These are phyloP conservation scores for Zymoseptoria passerinii DNA, from an alignment of 2,329 filamentous ascomycete species.

Conservation along the genomic window DNA sequence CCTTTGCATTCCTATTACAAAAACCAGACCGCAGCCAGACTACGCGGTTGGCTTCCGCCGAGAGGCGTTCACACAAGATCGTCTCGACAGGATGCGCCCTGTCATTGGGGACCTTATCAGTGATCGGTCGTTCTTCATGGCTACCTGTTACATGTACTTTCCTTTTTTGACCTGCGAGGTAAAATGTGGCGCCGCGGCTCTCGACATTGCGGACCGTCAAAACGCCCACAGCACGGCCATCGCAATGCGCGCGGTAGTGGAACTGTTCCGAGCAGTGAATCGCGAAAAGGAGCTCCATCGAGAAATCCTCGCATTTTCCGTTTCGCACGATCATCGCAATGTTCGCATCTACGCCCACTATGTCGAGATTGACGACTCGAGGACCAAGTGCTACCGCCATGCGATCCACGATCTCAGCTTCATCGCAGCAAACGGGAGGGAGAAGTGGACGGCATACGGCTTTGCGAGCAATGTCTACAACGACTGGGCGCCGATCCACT, in stretches of 20 bases:
- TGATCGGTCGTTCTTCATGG: slow-evolving; percentile 24
- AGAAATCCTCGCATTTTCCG: slow-evolving; percentile 10
- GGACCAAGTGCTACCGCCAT: slow-evolving; percentile 16
- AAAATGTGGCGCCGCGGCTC: slow-evolving; percentile 14
- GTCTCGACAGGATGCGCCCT: slow-evolving; percentile 12
- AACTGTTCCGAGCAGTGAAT: slow-evolving; percentile 24
- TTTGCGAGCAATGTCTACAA: slow-evolving; percentile 18
- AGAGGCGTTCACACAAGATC: slow-evolving; percentile 11
- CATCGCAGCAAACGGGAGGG: slow-evolving; percentile 8
- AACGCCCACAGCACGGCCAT: slow-evolving; percentile 19
- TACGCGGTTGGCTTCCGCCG: slow-evolving; percentile 12
- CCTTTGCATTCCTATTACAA: too few relatives aligned
- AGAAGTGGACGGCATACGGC: slow-evolving; percentile 16
- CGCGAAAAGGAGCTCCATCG: slow-evolving; percentile 24
- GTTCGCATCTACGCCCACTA: slow-evolving; percentile 12
- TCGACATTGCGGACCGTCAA: slow-evolving; percentile 19
- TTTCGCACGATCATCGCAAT: slow-evolving; percentile 10
- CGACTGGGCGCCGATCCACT: slow-evolving; percentile 12
- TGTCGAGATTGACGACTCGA: slow-evolving; percentile 2
- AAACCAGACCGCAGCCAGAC: not conserved
- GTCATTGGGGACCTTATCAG: slow-evolving; percentile 19
- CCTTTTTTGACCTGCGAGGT: slow-evolving; percentile 20
- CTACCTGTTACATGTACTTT: slow-evolving; percentile 23
- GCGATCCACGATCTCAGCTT: slow-evolving; percentile 11
- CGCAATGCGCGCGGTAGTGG: slow-evolving; percentile 14